Percentiles rank a stretch among this genome's conserved stretches.
Conservation (phyloP, 1,284 basidiomycete genomes). For the Neonothopanus nambi region DNA sequence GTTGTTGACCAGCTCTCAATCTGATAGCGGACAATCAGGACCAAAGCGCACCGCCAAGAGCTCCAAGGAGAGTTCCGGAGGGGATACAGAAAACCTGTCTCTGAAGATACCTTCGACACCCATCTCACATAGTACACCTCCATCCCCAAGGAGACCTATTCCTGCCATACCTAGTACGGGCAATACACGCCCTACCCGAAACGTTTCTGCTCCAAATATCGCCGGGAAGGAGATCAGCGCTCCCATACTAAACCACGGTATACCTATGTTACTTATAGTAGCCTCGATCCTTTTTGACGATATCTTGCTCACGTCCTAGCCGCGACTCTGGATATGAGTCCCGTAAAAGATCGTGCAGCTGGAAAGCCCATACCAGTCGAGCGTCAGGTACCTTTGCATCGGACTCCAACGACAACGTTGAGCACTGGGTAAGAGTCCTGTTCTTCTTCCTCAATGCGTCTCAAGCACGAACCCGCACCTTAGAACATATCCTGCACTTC, state of each 20-base stretch:
- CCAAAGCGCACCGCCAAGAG: conserved; percentile 15
- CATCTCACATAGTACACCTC: conserved; percentile 33
- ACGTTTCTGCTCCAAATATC: conserved; percentile 42
- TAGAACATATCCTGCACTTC: conserved; percentile 71
- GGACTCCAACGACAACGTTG: conserved; percentile 44
- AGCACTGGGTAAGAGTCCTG: conserved; percentile 57
- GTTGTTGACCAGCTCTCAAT: conserved; percentile 47
- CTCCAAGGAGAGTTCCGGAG: conserved; percentile 21
- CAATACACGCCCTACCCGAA: conserved; percentile 34
- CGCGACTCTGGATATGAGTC: conserved; percentile 72
- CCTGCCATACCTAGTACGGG: conserved; percentile 34
- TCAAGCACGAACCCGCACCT: conserved; percentile 2
- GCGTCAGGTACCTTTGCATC: conserved; percentile 31
- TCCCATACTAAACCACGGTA: conserved; percentile 67
- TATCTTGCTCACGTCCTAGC: conserved; percentile 37
- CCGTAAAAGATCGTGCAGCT: conserved; percentile 61
- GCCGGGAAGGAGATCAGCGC: conserved; percentile 64
- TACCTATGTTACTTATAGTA: conserved; percentile 18
- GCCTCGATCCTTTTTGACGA: conserved; percentile 15
- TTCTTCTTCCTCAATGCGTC: neutral
- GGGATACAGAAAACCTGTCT: too few species aligned
- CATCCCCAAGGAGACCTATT: conserved; percentile 44
- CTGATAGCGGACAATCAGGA: conserved; percentile 38
- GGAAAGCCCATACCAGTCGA: conserved; percentile 72
- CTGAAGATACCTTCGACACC: conserved; percentile 22